Conservation (phyloP, 192 early-diverging fungal species). For the Entomortierella beljakovae region DNA sequence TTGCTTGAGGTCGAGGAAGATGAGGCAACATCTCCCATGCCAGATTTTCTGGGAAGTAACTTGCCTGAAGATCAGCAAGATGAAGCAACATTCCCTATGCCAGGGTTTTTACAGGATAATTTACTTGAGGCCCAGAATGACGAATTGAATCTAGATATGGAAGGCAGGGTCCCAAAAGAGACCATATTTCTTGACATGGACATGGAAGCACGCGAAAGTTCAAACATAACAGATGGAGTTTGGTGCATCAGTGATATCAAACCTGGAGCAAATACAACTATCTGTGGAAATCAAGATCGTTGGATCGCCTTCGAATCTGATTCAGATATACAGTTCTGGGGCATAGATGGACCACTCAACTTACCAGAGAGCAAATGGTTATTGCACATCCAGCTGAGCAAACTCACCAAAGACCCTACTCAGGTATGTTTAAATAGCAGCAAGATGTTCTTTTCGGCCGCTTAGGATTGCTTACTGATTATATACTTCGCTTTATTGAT, state of each 20-base stretch:
- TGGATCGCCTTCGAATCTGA: constrained; percentile 26
- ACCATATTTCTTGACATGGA: not conserved
- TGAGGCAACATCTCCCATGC: constrained; percentile 7
- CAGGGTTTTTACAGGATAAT: constrained; percentile 8
- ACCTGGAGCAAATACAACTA: not conserved
- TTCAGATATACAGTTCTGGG: constrained; percentile 20
- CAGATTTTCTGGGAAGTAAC: not conserved
- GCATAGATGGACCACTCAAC: not conserved
- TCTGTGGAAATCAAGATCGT: constrained; percentile 7
- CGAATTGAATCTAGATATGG: not conserved
- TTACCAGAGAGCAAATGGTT: constrained; percentile 19
- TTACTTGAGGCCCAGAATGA: constrained; percentile 13
- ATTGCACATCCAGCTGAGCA: constrained; percentile 1
- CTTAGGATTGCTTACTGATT: not conserved
- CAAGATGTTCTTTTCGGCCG: not conserved
- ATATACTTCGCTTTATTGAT: not conserved
- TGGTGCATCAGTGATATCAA: constrained; percentile 27
- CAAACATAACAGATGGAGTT: constrained; percentile 16
- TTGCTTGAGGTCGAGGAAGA: not conserved
- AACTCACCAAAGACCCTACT: not conserved
- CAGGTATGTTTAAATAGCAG: constrained; percentile 7
- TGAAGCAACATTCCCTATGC: constrained; percentile 14
- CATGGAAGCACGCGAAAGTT: not conserved
- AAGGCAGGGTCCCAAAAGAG: too few species aligned
- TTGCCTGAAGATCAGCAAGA: constrained; percentile 7